Evolutionary conservation across 768 basidiomycete genomes (phyloP).

Genomic region (Suillus spraguei): DNA sequence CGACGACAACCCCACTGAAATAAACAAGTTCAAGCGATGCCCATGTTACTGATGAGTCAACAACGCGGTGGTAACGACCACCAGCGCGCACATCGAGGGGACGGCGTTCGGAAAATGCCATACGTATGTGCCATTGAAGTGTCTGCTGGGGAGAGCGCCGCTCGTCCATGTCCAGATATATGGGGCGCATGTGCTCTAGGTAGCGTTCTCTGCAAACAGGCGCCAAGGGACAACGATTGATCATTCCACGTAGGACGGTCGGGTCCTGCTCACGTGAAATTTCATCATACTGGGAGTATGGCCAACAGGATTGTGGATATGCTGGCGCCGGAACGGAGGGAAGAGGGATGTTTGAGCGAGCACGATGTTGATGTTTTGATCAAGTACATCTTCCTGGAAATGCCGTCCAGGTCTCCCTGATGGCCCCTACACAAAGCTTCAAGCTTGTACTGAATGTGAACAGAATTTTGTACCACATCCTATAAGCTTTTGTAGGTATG

Average conservation of each 20-base stretch:
- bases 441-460: too few relatives aligned
- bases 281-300: not conserved
- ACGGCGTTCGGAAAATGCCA: constrained; percentile 9
- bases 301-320: not conserved
- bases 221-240: constrained; percentile 6
- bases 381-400: too few relatives aligned
- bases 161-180: constrained; percentile 14
- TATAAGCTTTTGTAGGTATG: too few relatives aligned
- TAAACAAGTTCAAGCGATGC: constrained; percentile 9
- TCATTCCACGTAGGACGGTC: not conserved
- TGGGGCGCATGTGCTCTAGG: constrained; percentile 12
- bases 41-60: constrained; percentile 1
- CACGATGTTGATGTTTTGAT: too few relatives aligned
- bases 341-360: not conserved
- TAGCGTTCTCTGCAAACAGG: not conserved
- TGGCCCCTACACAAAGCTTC: too few relatives aligned
- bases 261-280: constrained; percentile 1
- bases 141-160: constrained; percentile 1
- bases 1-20: not conserved
- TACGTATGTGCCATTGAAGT: constrained; percentile 4
- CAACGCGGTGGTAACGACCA: constrained; percentile 7
- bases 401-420: too few relatives aligned
- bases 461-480: too few relatives aligned
- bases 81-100: constrained; percentile 16
- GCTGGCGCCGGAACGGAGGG: not conserved